Percentiles rank a stretch among this genome's conserved stretches.
phyloP scores from a whole-genome alignment of 306 rosid species.

The Fragaria vesca region DNA sequence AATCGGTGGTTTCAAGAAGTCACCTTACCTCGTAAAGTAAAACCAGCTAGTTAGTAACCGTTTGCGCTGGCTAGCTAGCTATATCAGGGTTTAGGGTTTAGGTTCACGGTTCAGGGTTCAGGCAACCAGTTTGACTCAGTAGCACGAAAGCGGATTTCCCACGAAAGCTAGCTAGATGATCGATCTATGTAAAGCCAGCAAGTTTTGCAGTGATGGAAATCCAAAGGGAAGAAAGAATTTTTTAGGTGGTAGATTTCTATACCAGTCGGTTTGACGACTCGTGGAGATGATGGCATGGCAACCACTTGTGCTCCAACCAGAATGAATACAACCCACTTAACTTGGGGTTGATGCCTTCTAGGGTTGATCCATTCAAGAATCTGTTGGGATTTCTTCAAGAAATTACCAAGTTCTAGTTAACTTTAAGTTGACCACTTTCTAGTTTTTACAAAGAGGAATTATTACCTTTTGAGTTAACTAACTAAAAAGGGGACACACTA shows the following conservation, averaged over 20 bases:
- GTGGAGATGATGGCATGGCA: not conserved
- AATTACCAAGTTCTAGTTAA: not conserved
- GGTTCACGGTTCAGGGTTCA: too few relatives aligned
- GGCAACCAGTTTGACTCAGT: not conserved
- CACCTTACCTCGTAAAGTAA: not conserved
- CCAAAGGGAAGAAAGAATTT: not conserved
- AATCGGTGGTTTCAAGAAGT: conserved; percentile 1
- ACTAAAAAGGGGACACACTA: too few relatives aligned
- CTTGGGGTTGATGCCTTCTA: not conserved
- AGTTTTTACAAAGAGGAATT: not conserved
- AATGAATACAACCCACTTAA: not conserved
- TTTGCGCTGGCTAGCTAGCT: not conserved
- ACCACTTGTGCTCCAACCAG: conserved; percentile 4
- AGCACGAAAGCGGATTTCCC: not conserved
- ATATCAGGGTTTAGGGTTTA: not conserved
- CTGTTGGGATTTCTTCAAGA: not conserved
- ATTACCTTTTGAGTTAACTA: not conserved
- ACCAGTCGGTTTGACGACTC: not conserved
- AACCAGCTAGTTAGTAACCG: not conserved
- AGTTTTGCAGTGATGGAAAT: not conserved
- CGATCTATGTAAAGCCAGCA: not conserved
- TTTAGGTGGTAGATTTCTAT: not conserved
- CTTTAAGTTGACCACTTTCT: not conserved
- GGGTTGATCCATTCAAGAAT: not conserved
- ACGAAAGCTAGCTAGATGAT: not conserved